These are phyloP conservation scores for Flaveria bidentis DNA, from an alignment of 129 eudicot genomes.

Conservation along the genomic window DNA sequence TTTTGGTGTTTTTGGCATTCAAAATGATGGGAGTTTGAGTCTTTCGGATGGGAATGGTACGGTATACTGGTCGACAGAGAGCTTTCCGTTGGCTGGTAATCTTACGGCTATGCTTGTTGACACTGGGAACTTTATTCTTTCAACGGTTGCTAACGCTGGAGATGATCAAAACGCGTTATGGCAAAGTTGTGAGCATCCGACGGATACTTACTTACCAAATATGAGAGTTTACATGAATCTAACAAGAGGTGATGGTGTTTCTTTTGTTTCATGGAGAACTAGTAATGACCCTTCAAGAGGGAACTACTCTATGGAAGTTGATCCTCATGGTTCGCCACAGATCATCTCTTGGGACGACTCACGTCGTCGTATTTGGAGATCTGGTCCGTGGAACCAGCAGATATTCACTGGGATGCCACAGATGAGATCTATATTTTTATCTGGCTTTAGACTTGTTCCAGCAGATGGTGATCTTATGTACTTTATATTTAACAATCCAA, in stretches of 20 bases:
- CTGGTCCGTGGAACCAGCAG: conserved; percentile 52
- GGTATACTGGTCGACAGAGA: conserved; percentile 38
- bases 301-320: conserved; percentile 45
- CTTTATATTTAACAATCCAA: conserved; percentile 34
- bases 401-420: conserved; percentile 43
- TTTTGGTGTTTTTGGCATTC: conserved; percentile 41
- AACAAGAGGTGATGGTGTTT: conserved; percentile 18
- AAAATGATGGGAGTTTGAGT: conserved; percentile 36
- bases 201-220: conserved; percentile 52
- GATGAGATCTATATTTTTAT: conserved; percentile 27
- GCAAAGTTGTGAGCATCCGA: conserved; percentile 52
- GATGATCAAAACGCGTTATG: conserved; percentile 22
- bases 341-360: conserved; percentile 44
- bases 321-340: conserved; percentile 53
- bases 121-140: conserved; percentile 43
- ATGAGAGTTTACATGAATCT: conserved; percentile 42
- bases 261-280: conserved; percentile 52
- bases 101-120: conserved; percentile 44
- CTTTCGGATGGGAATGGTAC: conserved; percentile 37
- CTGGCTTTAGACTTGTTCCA: conserved; percentile 36
- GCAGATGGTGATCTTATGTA: conserved; percentile 21
- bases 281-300: conserved; percentile 51
- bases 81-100: conserved; percentile 17
- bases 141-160: background rate
- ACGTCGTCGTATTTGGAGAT: conserved; percentile 44